Evolutionary conservation across 208 protist genomes (phyloP).

Genomic region (Trypanosoma congolense): DNA sequence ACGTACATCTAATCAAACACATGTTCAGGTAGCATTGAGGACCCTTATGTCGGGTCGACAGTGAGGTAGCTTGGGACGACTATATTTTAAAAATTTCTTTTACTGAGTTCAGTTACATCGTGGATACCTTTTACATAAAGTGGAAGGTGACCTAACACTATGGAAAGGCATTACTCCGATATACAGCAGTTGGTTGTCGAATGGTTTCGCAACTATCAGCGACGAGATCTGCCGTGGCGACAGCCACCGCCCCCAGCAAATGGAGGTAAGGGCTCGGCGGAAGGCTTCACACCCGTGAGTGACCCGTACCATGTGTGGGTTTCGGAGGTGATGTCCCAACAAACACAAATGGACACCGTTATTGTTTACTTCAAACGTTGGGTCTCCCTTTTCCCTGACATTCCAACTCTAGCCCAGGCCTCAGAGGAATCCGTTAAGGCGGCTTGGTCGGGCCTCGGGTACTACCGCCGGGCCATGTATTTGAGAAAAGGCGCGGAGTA

Average conservation of each 20-base stretch:
- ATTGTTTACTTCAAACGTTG: constrained; percentile 85
- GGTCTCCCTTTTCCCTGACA: constrained; percentile 86
- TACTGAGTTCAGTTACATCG: no score
- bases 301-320: constrained; percentile 91
- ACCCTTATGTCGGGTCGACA: no score
- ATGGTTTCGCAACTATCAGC: constrained; percentile 39
- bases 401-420: constrained; percentile 65
- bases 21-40: no score
- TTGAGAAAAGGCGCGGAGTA: constrained; percentile 85
- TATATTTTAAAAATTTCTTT: no score
- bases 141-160: no score
- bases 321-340: constrained; percentile 94
- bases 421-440: constrained; percentile 81
- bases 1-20: no score
- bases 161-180: constrained; percentile 9
- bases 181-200: constrained; percentile 29
- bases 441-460: constrained; percentile 91
- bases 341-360: constrained; percentile 91
- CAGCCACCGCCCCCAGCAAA: constrained; percentile 7
- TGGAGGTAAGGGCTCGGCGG: background rate
- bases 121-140: no score
- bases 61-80: no score
- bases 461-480: constrained; percentile 88
- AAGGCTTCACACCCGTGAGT: constrained; percentile 9
- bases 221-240: constrained; percentile 62